Base-by-base conservation (phyloP, 2,329 filamentous ascomycete genomes). In the Neocucurbitaria cava region DNA sequence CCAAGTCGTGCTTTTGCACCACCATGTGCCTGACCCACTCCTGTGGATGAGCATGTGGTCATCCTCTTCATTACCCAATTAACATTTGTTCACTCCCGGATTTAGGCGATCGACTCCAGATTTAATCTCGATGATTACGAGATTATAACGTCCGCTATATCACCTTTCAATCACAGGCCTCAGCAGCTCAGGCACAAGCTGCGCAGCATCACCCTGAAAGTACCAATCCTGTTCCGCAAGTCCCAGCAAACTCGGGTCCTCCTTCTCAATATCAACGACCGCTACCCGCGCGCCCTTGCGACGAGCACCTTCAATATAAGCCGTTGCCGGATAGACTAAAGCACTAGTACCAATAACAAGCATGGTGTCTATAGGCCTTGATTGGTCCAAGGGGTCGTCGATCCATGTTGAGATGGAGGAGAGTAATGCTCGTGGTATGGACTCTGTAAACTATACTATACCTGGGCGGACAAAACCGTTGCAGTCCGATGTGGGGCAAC, bases 151-250 rank as follows among this genome's bases (percentile, higher is more conserved):
- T 21, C 13, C 11, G 8, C 18, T 21, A 10, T 15, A 21, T 45
- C n/a, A 45, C n/a, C 26, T 13, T 24, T n/a, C n/a, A 35, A 35
- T 18, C 10, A 39, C 41, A 5, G 47, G 33, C 39, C 44, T 49
- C 24, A 66, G 64, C 49, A 87, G 78, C 62, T 82, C 76, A 0
- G 84, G 85, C 33, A 88, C 66, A 47, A 87, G 73, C 28, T 75
- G 73, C 35, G 79, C 80, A 3, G 85, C 85, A 77, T 87, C 85
- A 0, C 85, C 85, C 42, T 83, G 73, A 66, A 87, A 87, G 59
- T 85, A 81, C 79, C 85, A 88, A 67, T 87, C 85, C 2, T 74
- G 68, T 1, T 79, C 68, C 24, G 74, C 68, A 42, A 85, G 65
- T 1, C 72, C 72, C 5, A 59, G 39, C 13, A 59, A 33, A 4